A percentile compares a stretch with the other conserved stretches of the same genome.
These are phyloP conservation scores for Adansonia grandidieri DNA, from an alignment of 441 rosid genomes.

Conservation along the genomic window DNA sequence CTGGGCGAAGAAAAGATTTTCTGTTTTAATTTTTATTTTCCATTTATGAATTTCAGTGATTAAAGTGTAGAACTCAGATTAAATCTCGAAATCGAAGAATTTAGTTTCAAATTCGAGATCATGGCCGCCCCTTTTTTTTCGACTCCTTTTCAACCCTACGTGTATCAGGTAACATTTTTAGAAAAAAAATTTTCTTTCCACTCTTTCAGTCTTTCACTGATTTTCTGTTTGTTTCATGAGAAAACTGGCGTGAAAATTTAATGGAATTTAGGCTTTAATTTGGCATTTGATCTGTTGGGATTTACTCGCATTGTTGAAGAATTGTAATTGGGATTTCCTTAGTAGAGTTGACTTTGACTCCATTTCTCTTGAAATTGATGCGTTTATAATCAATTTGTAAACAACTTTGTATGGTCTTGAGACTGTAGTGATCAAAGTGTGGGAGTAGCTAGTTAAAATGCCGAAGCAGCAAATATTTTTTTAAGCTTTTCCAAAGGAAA, in stretches of 20 bases:
- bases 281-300: constrained; percentile 33
- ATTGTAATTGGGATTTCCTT: constrained; percentile 24
- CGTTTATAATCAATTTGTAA: neutral
- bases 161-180: constrained; percentile 70
- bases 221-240: constrained; percentile 27
- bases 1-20: neutral
- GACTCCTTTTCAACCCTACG: constrained; percentile 94
- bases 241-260: constrained; percentile 22
- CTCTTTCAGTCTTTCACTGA: neutral
- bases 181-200: neutral
- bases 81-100: constrained; percentile 12
- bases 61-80: neutral
- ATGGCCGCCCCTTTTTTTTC: constrained; percentile 99
- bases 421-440: constrained; percentile 8
- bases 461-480: neutral
- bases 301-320: constrained; percentile 24
- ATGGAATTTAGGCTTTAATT: constrained; percentile 27
- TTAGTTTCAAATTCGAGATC: constrained; percentile 28
- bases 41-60: neutral
- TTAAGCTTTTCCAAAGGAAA: neutral
- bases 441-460: neutral
- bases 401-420: neutral
- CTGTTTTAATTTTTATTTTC: neutral
- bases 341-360: constrained; percentile 2
- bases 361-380: neutral